phyloP scores from a whole-genome alignment of 768 basidiomycete species.

The Phlebiopsis flavidoalba region DNA sequence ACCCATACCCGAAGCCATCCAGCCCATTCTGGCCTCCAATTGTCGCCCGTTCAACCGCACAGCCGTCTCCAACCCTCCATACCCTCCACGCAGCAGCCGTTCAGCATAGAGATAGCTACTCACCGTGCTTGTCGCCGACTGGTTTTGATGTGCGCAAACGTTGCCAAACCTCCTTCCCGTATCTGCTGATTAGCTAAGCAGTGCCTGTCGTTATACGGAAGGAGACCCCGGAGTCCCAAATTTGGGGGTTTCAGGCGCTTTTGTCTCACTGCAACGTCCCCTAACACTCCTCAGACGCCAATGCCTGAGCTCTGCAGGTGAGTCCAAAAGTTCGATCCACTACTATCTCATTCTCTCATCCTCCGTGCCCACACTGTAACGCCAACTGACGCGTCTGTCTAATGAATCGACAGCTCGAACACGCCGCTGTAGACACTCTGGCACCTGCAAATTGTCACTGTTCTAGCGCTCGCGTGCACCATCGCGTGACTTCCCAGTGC shows the following conservation, averaged over 20 bases:
- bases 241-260: neutral
- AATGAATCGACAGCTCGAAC: no score
- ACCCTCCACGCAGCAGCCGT: conserved; percentile 19
- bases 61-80: conserved; percentile 13
- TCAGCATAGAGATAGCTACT: conserved; percentile 38
- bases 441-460: no score
- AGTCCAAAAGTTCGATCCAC: no score
- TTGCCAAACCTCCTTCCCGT: conserved; percentile 1
- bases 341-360: no score
- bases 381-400: no score
- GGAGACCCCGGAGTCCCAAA: conserved; percentile 2
- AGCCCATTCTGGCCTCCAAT: conserved; percentile 37
- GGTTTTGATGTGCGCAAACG: conserved; percentile 27
- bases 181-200: conserved; percentile 6
- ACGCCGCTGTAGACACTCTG: no score
- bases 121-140: conserved; percentile 66
- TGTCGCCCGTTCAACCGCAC: conserved; percentile 12
- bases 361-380: no score
- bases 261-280: neutral
- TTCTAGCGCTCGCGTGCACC: no score
- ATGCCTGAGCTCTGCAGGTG: no score
- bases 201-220: neutral
- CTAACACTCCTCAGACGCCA: neutral
- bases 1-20: conserved; percentile 42
- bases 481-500: no score